These are phyloP conservation scores for sorghum (Sorghum bicolor) DNA, from an alignment of 176 grass and related monocot genomes.

Conservation along the genomic window Sorghum_bicolor_NCBIv3 NC_012870.2:9282501-9283000, in stretches of 20 bases:
- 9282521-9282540: background rate
- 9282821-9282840: slow-evolving; percentile 77
- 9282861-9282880: background rate
- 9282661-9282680: slow-evolving; percentile 67
- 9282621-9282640: slow-evolving; percentile 88
- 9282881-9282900: slow-evolving; percentile 11
- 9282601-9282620: slow-evolving; percentile 88
- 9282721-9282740: slow-evolving; percentile 17
- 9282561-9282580: slow-evolving; percentile 91
- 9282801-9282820: slow-evolving; percentile 97
- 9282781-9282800: slow-evolving; percentile 77
- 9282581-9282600: slow-evolving; percentile 89
- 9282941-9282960: slow-evolving; percentile 82
- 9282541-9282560: slow-evolving; percentile 98
- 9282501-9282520: slow-evolving; percentile 1
- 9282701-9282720: slow-evolving; percentile 10
- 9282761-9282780: slow-evolving; percentile 15
- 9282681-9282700: slow-evolving; percentile 40
- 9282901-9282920: slow-evolving; percentile 4
- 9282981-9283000: slow-evolving; percentile 74
- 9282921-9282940: slow-evolving; percentile 50
- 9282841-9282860: slow-evolving; percentile 66
- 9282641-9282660: slow-evolving; percentile 99
- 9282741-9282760: slow-evolving; percentile 17
- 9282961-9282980: slow-evolving; percentile 97